Conservation (phyloP, 2,329 filamentous ascomycete genomes). For the Fonsecaea nubica region DNA sequence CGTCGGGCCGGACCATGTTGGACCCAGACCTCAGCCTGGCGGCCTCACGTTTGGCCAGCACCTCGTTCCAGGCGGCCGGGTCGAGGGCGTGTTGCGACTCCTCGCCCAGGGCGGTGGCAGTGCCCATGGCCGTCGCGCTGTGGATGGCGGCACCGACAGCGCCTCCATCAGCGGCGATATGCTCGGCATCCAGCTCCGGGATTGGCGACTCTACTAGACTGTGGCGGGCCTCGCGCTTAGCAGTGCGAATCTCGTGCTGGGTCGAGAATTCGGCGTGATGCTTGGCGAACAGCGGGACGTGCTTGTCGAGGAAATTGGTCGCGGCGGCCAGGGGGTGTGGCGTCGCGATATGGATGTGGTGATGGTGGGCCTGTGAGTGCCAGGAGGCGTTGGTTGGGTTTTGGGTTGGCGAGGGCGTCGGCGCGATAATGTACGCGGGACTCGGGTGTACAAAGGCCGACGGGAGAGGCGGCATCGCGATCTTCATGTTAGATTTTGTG, state of each 20-base stretch:
- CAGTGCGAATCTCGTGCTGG: conserved; percentile 20
- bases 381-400: conserved; percentile 24
- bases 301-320: conserved; percentile 30
- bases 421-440: conserved; percentile 23
- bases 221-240: conserved; percentile 30
- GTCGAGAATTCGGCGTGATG: conserved; percentile 30
- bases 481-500: conserved; percentile 27
- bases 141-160: conserved; percentile 19
- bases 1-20: conserved; percentile 4
- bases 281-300: conserved; percentile 33
- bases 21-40: conserved; percentile 25
- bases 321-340: conserved; percentile 29
- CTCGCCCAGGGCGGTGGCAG: conserved; percentile 9
- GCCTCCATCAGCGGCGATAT: conserved; percentile 2
- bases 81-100: conserved; percentile 17
- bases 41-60: conserved; percentile 32
- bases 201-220: conserved; percentile 26
- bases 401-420: conserved; percentile 23
- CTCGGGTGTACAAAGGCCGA: conserved; percentile 22
- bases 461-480: conserved; percentile 25
- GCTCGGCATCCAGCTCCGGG: conserved; percentile 27
- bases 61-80: conserved; percentile 27
- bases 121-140: conserved; percentile 15
- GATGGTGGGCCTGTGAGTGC: conserved; percentile 6
- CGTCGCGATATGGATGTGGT: conserved; percentile 32